Evolutionary conservation across 768 basidiomycete species (phyloP).

Genomic region (Tricholoma saponaceum): DNA sequence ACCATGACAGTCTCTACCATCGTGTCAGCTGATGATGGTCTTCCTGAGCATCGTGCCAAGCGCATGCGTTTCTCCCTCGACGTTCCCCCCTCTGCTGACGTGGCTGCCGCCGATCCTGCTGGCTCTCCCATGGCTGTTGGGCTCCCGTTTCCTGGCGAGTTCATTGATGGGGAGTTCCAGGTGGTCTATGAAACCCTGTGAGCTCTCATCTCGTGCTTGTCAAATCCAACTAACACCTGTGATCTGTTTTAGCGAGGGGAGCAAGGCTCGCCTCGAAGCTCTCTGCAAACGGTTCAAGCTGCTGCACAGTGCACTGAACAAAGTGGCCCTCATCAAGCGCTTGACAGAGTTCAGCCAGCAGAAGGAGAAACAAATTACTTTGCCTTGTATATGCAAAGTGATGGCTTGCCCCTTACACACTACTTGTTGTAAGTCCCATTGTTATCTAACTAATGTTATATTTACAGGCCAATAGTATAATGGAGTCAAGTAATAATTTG

Average conservation of each 20-base stretch:
- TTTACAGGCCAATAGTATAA: no score
- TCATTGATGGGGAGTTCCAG: neutral
- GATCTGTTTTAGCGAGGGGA: neutral
- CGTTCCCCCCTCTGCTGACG: neutral
- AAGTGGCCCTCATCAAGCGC: neutral
- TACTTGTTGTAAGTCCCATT: no score
- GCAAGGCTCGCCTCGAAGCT: neutral
- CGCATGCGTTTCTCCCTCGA: neutral
- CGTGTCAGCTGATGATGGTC: neutral
- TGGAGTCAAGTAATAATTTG: no score
- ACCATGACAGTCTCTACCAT: neutral
- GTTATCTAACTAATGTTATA: no score
- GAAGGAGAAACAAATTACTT: neutral
- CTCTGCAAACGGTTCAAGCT: neutral
- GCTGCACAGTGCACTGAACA: neutral
- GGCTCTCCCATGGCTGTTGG: neutral
- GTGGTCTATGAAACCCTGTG: neutral
- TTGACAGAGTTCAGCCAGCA: neutral
- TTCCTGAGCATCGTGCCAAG: neutral
- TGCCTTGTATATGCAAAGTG: no score
- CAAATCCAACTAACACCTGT: neutral
- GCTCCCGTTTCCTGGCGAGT: neutral
- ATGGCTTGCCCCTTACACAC: no score
- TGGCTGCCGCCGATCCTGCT: neutral
- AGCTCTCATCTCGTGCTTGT: neutral